These are phyloP conservation scores for Trametes meyenii DNA, from an alignment of 768 basidiomycete genomes.

Conservation along the genomic window DNA sequence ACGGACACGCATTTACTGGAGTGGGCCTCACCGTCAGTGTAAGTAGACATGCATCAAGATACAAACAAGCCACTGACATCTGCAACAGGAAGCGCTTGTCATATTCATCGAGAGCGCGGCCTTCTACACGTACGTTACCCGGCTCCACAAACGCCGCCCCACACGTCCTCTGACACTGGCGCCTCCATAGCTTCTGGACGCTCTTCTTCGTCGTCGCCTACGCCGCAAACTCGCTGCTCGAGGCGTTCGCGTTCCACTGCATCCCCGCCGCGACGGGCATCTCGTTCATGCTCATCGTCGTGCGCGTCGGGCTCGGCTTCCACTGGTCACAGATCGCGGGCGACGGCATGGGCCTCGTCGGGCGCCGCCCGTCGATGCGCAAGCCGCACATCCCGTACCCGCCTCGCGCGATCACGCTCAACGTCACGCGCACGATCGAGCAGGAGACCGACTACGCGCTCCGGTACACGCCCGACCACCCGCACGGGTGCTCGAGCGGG, in stretches of 20 bases:
- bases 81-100: conserved; percentile 13
- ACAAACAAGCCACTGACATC: not conserved
- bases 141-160: not conserved
- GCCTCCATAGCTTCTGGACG: conserved; percentile 11
- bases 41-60: not conserved
- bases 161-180: not conserved
- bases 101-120: conserved; percentile 21
- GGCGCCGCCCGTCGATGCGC: conserved; percentile 5
- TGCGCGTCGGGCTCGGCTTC: conserved; percentile 21
- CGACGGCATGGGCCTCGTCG: not conserved
- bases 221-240: conserved; percentile 10
- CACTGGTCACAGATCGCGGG: conserved; percentile 12
- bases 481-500: not conserved
- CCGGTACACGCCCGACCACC: not conserved
- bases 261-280: conserved; percentile 22
- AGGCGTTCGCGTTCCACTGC: conserved; percentile 16
- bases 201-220: conserved; percentile 17
- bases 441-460: conserved; percentile 19
- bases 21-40: conserved; percentile 6
- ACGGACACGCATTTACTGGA: conserved; percentile 2
- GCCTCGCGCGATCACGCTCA: conserved; percentile 9
- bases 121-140: conserved; percentile 13
- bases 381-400: conserved; percentile 2
- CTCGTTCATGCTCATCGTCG: conserved; percentile 23
- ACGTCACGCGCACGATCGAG: conserved; percentile 17